Evolutionary conservation across 176 grass and related monocot species (phyloP).

Genomic region (Luzula sylvatica): DNA sequence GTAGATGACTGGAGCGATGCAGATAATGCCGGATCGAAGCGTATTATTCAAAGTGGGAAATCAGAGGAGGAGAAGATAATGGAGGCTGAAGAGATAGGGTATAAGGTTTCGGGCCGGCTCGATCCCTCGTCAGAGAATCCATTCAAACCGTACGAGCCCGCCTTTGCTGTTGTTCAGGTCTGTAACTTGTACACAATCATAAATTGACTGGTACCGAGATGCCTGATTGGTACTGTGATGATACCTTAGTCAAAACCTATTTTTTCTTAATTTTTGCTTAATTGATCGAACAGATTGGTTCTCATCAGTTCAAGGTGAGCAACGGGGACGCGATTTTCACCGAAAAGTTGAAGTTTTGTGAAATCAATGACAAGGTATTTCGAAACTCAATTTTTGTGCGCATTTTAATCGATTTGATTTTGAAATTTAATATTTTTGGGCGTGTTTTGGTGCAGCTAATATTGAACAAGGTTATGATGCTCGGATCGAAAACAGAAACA

Average conservation of each 20-base stretch:
- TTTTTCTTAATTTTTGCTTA: conserved; percentile 8
- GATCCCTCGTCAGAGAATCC: conserved; percentile 62
- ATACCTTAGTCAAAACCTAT: not conserved
- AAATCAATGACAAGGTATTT: conserved; percentile 88
- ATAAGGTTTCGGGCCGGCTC: conserved; percentile 52
- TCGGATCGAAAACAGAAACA: conserved; percentile 77
- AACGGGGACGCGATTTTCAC: conserved; percentile 98
- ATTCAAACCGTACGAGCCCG: conserved; percentile 80
- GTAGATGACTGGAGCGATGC: conserved; percentile 35
- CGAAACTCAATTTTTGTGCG: not conserved
- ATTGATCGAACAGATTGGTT: conserved; percentile 59
- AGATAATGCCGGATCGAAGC: conserved; percentile 33
- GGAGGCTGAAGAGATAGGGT: conserved; percentile 79
- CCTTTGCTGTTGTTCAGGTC: conserved; percentile 83
- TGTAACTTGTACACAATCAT: not conserved
- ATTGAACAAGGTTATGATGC: conserved; percentile 81
- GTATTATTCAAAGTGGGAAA: conserved; percentile 54
- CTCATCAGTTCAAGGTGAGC: conserved; percentile 98
- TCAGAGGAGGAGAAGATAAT: conserved; percentile 67
- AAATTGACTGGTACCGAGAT: too few species aligned
- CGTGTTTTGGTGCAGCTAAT: conserved; percentile 46
- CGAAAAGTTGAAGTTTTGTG: conserved; percentile 83
- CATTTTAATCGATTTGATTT: not conserved
- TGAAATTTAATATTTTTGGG: not conserved
- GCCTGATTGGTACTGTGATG: not conserved